phyloP scores from a whole-genome alignment of 139 green algal species.

The Desmodesmus armatus region DNA sequence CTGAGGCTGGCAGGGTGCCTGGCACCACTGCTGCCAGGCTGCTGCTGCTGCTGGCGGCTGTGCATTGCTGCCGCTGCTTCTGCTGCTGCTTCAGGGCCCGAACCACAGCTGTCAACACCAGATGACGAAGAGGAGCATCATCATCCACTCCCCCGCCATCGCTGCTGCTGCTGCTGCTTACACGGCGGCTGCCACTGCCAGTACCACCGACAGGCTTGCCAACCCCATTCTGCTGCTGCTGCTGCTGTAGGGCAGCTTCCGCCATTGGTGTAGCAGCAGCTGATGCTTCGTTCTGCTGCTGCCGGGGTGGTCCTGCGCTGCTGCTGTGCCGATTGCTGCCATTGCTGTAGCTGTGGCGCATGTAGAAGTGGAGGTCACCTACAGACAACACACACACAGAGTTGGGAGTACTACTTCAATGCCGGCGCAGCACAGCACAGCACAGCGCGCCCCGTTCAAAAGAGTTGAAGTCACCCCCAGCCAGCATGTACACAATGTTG shows the following conservation, averaged over 20 bases:
- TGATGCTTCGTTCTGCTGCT: background rate
- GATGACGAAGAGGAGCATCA: no score
- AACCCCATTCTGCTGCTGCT: slow-evolving; percentile 10
- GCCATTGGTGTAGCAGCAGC: slow-evolving; percentile 5
- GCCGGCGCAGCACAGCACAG: no score
- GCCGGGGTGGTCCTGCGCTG: background rate
- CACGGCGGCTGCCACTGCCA: background rate
- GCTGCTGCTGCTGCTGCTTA: slow-evolving; percentile 40
- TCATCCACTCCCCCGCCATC: no score
- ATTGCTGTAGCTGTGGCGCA: slow-evolving; percentile 75
- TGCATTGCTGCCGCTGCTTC: background rate
- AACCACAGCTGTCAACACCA: slow-evolving; percentile 15
- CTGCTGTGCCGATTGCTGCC: slow-evolving; percentile 39
- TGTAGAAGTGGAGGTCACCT: slow-evolving; percentile 95
- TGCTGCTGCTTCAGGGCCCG: background rate
- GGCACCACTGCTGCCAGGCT: background rate
- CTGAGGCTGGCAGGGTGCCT: no score
- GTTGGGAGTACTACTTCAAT: background rate
- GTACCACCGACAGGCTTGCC: background rate
- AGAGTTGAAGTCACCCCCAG: no score
- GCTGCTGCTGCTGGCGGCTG: background rate
- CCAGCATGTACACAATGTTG: no score
- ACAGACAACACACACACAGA: slow-evolving; percentile 14
- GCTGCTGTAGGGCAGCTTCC: background rate
- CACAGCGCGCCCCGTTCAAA: no score